Base-by-base conservation (phyloP, 1,284 basidiomycete genomes). In the Cryptococcus sp. region DNA sequence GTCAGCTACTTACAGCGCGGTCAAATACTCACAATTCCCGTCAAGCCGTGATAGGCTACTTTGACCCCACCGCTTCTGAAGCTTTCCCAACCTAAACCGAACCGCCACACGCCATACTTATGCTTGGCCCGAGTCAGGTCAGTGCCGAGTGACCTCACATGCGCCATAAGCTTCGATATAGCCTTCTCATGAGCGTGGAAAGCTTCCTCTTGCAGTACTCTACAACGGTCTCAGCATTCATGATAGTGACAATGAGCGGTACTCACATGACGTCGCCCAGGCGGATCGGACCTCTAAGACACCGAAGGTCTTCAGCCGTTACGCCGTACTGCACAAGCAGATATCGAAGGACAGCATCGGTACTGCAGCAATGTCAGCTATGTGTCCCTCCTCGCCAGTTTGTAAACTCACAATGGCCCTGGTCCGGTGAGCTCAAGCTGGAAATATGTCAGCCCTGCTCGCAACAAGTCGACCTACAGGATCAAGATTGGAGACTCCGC, bases 221-320 rank as follows among this genome's bases (percentile, higher is more conserved):
- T 65, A 19, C 8, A 17, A 19, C 7, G 23, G 5, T 31, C 17
- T n/a, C 25, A 53, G 11, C 13, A 42, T 15, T 16, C 31, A 48
- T 53, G 1, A 5, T n/a, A 20, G 46, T 39, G 47, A 20, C 5
- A 2, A 22, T 11, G n/a, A 39, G 3, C 25, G 6, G 42, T 8
- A 64, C 67, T 65, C 42, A 71, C 68, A 75, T 25, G n/a, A 75
- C 67, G 47, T 75, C 74, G 20, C 74, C 74, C 6, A 75, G 54
- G 25, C 67, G 57, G 3, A 70, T 65, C 0, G 71, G 69, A 1
- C 65, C 63, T 1, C 50, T 45, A 10, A 70, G 54, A 19, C 54
- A 46, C 2, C 64, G 58, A 16, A 75, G 56, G 35, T 70, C 53
- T 3, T 59, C 50, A 3, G 71, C 70, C 1, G 67, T 67, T n/a